Conservation (phyloP, 768 basidiomycete genomes). For the Boletus fagicola region DNA sequence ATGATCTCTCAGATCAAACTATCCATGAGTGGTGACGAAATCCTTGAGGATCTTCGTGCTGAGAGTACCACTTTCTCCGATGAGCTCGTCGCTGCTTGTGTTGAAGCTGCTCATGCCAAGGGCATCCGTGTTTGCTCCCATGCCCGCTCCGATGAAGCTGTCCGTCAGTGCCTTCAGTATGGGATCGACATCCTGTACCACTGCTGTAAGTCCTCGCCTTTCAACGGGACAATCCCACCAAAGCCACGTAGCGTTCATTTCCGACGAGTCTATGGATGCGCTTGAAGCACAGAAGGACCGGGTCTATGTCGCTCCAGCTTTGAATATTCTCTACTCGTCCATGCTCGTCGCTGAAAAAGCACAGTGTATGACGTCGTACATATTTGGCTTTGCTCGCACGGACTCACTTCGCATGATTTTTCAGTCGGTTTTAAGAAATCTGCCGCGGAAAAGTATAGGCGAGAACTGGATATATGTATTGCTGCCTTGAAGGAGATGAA, state of each 20-base stretch:
- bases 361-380: slow-evolving; percentile 17
- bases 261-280: slow-evolving; percentile 36
- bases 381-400: background rate
- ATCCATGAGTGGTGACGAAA: slow-evolving; percentile 39
- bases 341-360: slow-evolving; percentile 26
- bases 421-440: slow-evolving; percentile 24
- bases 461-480: slow-evolving; percentile 35
- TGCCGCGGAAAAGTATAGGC: slow-evolving; percentile 21
- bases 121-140: slow-evolving; percentile 40
- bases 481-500: slow-evolving; percentile 38
- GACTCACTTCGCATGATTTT: background rate
- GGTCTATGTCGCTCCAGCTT: slow-evolving; percentile 33
- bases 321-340: slow-evolving; percentile 32
- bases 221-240: background rate
- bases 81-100: slow-evolving; percentile 33
- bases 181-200: slow-evolving; percentile 36
- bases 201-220: slow-evolving; percentile 17
- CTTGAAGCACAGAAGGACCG: slow-evolving; percentile 36
- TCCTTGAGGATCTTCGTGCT: slow-evolving; percentile 34
- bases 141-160: slow-evolving; percentile 34
- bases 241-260: slow-evolving; percentile 34
- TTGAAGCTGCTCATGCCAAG: slow-evolving; percentile 34
- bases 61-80: slow-evolving; percentile 37
- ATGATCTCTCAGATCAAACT: slow-evolving; percentile 30
- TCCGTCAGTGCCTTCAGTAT: slow-evolving; percentile 37